Evolutionary conservation across 2,329 filamentous ascomycete genomes (phyloP).

Genomic region (Curvularia spicifera): DNA sequence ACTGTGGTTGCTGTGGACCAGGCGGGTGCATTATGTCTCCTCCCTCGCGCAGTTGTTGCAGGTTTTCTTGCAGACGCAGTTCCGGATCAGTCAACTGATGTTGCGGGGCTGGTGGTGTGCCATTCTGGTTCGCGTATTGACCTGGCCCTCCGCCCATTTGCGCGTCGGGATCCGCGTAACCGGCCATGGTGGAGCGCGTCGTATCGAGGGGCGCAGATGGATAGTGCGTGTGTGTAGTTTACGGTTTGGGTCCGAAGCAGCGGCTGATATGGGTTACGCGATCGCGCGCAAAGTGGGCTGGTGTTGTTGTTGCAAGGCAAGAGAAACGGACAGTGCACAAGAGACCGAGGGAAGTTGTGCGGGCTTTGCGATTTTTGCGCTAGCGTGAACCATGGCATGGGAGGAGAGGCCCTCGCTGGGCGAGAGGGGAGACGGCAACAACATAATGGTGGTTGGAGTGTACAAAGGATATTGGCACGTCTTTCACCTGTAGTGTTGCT

Average conservation of each 20-base stretch:
- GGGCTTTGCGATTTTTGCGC: constrained; percentile 42
- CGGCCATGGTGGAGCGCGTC: constrained; percentile 36
- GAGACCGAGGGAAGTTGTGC: constrained; percentile 41
- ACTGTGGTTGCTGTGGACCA: constrained; percentile 37
- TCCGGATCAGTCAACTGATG: constrained; percentile 43
- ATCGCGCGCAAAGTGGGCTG: constrained; percentile 28
- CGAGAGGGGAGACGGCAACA: constrained; percentile 11
- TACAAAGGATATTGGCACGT: constrained; percentile 7
- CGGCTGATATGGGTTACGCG: constrained; percentile 19
- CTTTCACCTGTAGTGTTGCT: constrained; percentile 20
- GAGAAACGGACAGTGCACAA: constrained; percentile 27
- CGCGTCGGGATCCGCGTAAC: constrained; percentile 45
- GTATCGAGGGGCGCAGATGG: constrained; percentile 18
- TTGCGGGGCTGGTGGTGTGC: constrained; percentile 43
- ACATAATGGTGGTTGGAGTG: constrained; percentile 22
- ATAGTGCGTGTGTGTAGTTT: background rate
- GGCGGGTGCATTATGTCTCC: constrained; percentile 42
- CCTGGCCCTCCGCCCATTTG: constrained; percentile 43
- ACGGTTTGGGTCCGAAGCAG: background rate
- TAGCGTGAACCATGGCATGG: constrained; percentile 36
- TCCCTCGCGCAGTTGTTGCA: constrained; percentile 44
- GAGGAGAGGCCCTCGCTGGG: constrained; percentile 17
- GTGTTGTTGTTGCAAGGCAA: constrained; percentile 31
- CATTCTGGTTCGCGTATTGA: constrained; percentile 47
- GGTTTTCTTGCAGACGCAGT: constrained; percentile 44